Evolutionary conservation across 1,139 yeast species (phyloP).

Genomic region (Meyerozyma elateridarum): DNA sequence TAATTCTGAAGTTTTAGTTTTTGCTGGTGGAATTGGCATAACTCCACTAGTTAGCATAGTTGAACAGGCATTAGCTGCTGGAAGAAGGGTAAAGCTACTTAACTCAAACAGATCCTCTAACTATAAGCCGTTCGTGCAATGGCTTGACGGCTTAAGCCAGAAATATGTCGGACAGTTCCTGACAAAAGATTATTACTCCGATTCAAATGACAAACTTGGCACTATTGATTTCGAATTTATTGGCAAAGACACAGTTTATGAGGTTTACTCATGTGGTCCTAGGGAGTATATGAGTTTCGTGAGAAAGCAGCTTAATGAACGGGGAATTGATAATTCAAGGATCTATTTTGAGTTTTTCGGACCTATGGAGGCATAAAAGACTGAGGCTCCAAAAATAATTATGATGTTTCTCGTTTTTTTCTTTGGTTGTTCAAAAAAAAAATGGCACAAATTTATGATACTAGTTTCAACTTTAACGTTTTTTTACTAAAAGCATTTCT

Average conservation of each 20-base stretch:
- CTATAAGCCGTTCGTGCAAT: slow-evolving; percentile 25
- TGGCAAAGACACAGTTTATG: slow-evolving; percentile 13
- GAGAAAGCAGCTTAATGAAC: slow-evolving; percentile 13
- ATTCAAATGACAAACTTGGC: slow-evolving; percentile 8
- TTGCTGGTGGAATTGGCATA: slow-evolving; percentile 66
- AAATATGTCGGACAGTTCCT: slow-evolving; percentile 21
- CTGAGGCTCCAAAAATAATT: neutral
- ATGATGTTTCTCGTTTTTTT: neutral
- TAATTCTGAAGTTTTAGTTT: slow-evolving; percentile 29
- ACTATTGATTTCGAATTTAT: slow-evolving; percentile 14
- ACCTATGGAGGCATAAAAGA: slow-evolving; percentile 14
- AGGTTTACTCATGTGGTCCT: slow-evolving; percentile 36
- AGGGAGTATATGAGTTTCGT: slow-evolving; percentile 28
- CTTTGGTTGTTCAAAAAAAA: slow-evolving; percentile 7
- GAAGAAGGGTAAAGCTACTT: slow-evolving; percentile 23
- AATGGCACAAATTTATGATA: slow-evolving; percentile 27
- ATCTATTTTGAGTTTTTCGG: slow-evolving; percentile 20
- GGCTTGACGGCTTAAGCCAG: slow-evolving; percentile 16
- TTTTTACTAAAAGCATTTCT: slow-evolving; percentile 10
- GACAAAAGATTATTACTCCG: slow-evolving; percentile 10
- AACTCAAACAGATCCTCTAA: slow-evolving; percentile 24
- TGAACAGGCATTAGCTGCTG: slow-evolving; percentile 29
- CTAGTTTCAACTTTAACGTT: slow-evolving; percentile 9
- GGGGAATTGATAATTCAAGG: slow-evolving; percentile 8
- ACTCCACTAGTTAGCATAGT: slow-evolving; percentile 58